Base-by-base conservation (phyloP, 768 basidiomycete species). In the Termitomyces sp. region DNA sequence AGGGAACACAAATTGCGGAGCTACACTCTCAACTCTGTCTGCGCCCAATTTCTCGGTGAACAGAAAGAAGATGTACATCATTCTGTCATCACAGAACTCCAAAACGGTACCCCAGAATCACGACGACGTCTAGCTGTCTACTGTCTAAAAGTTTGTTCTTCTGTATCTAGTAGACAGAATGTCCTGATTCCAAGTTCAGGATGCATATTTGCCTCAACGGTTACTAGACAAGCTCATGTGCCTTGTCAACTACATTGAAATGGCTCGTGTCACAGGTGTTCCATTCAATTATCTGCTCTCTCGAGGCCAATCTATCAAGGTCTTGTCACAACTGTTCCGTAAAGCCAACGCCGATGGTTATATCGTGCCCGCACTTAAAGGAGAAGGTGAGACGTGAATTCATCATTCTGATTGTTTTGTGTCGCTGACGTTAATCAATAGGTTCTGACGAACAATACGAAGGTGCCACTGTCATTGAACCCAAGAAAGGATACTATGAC, bases 241-340 rank as follows among this genome's bases (percentile, higher is more conserved):
- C 59, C 94, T 99, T 64, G 87, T 99, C 70, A 99, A 99, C 70
- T 98, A 97, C 66, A 87, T 84, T 45, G 97, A 99, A 69, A 98
- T 99, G 97, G 81, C 97, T n/a, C 90, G 97, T 68, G 97, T 99
- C 3, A 99, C 97, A 0, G 97, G 97, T n/a, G 94, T 99, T 11
- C 97, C 97, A 0, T 99, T 99, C 81, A 98, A 98, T 65, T 98
- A 84, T 68, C 79, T 99, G 7, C 78, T 99, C 8, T 79, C 94
- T 19, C 84, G 96, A 40, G 97, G 97, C 1, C 97, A 99, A 68
- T 98, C 96, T 41, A 98, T 99, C 79, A 99, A 98, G 68, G 97
- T 99, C 45, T 77, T 99, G 53, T 97, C 94, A 9, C 97, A 99
- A 67, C 79, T 99, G 6, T 98, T 83, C 73, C 85, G 97, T 48